Conservation (phyloP, 2,329 filamentous ascomycete species). For the Neodidymelliopsis sp. region DNA sequence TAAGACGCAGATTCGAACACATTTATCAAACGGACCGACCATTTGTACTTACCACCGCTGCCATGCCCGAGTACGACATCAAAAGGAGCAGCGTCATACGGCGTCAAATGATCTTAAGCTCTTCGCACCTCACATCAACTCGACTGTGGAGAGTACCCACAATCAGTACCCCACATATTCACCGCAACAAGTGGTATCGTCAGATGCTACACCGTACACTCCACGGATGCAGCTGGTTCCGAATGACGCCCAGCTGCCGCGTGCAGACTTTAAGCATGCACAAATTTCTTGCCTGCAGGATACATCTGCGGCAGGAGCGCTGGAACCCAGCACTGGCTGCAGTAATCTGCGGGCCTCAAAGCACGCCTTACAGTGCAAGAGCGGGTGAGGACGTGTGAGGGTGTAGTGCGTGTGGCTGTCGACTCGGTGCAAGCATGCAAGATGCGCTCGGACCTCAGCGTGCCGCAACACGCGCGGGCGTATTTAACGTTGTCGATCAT, state of each 20-base stretch:
- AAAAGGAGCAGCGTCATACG: too few species aligned
- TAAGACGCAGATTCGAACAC: too few species aligned
- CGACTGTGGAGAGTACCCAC: too few species aligned
- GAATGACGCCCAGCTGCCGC: constrained; percentile 6
- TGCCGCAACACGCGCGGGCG: constrained; percentile 11
- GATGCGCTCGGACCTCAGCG: constrained; percentile 8
- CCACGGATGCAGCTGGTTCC: constrained; percentile 8
- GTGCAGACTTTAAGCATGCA: neutral
- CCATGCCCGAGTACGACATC: too few species aligned
- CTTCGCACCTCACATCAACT: too few species aligned
- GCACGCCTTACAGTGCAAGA: too few species aligned
- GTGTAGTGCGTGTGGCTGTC: neutral
- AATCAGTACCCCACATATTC: constrained; percentile 3
- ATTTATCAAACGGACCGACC: too few species aligned
- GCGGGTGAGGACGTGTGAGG: neutral
- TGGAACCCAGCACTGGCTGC: too few species aligned
- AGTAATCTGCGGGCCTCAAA: too few species aligned
- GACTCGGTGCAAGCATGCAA: constrained; percentile 4
- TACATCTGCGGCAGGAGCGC: too few species aligned
- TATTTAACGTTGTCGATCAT: constrained; percentile 21
- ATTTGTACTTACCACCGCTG: too few species aligned
- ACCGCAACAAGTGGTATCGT: neutral
- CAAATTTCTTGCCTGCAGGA: neutral
- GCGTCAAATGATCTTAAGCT: too few species aligned
- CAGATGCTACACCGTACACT: neutral